Evolutionary conservation across 2,329 filamentous ascomycete genomes (phyloP), one percentile per base, ranked within the genome.

Genomic region (Tolypocladium cylindrosporum): DNA sequence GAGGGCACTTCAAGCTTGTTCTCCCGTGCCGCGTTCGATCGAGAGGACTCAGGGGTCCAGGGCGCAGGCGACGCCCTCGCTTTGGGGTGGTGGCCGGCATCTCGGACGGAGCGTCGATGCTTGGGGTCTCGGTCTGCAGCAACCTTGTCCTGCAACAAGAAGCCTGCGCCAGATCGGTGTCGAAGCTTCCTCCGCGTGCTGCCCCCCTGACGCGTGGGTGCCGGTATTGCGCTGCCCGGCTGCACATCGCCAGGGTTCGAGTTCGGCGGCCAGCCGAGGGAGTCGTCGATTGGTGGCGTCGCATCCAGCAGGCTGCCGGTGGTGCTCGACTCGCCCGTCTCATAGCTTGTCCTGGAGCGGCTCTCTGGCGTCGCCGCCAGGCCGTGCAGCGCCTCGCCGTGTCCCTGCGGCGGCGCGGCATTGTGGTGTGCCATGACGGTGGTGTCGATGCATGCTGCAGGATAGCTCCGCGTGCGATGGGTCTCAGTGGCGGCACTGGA

Each of bases 141-240:
- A 24, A 78, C 65, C 3, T 74, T 66, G 61, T 80, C 78, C 37
- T 76, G 70, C 16, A 83, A 72, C 55, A 83, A 72, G 63, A 84
- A 84, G 9, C 76, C 77, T 53, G 79, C 77, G 61, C 72, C 75
- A 7, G 78, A 72, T 19, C 78, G 74, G 37, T 74, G 70, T 64
- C 75, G 80, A 56, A 76, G 71, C 48, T 64, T 69, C 59, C 69
- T 65, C 51, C 67, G 65, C 24, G 64, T 58, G 59, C 70, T 67
- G 41, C 66, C 67, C 31, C 64, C 62, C 36, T 62, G 64, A 39
- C 59, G 63, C 6, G 63, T 62, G 55, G 64, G 61, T 41, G 57
- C 60, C 61, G 54, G 56, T 61, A 37, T 60, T 62, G 53, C 8
- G 31, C 19, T 34, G 39, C 19, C 48, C 4, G 9, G 31, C 27